These are phyloP conservation scores for Daedaleopsis nitida DNA, from an alignment of 768 basidiomycete genomes.

Conservation along the genomic window DNA sequence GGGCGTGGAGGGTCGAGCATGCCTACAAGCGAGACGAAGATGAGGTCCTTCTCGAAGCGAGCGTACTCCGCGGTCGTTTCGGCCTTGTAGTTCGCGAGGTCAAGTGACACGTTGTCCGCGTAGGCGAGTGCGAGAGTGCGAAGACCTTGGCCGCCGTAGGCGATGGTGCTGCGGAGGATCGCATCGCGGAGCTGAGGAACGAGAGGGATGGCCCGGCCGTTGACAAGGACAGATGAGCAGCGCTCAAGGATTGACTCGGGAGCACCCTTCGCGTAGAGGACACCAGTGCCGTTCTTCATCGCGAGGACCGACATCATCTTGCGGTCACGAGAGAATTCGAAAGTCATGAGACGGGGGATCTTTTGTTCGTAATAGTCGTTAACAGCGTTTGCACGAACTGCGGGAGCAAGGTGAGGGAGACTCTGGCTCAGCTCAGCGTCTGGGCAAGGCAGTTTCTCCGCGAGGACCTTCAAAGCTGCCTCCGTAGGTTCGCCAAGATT, in stretches of 20 bases:
- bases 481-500: slow-evolving; percentile 98
- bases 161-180: slow-evolving; percentile 64
- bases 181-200: slow-evolving; percentile 57
- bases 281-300: slow-evolving; percentile 63
- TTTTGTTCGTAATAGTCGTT: slow-evolving; percentile 79
- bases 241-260: slow-evolving; percentile 94
- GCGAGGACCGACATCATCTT: slow-evolving; percentile 99
- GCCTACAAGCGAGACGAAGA: slow-evolving; percentile 93
- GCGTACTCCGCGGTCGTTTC: slow-evolving; percentile 80
- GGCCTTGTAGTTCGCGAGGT: slow-evolving; percentile 80
- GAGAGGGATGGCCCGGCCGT: slow-evolving; percentile 66
- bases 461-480: slow-evolving; percentile 92
- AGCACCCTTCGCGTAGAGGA: slow-evolving; percentile 93
- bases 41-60: slow-evolving; percentile 88
- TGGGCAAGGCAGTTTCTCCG: slow-evolving; percentile 87
- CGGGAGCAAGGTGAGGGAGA: slow-evolving; percentile 55
- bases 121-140: slow-evolving; percentile 93
- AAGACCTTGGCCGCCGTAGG: slow-evolving; percentile 81
- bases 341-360: slow-evolving; percentile 84
- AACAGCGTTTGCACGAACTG: slow-evolving; percentile 76
- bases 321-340: slow-evolving; percentile 97
- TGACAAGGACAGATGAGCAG: slow-evolving; percentile 72
- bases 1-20: slow-evolving; percentile 99
- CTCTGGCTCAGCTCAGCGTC: slow-evolving; percentile 59
- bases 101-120: slow-evolving; percentile 72